Conservation (phyloP, 228 moss, liverwort and hornwort genomes). For the Sphagnum fallax region DNA sequence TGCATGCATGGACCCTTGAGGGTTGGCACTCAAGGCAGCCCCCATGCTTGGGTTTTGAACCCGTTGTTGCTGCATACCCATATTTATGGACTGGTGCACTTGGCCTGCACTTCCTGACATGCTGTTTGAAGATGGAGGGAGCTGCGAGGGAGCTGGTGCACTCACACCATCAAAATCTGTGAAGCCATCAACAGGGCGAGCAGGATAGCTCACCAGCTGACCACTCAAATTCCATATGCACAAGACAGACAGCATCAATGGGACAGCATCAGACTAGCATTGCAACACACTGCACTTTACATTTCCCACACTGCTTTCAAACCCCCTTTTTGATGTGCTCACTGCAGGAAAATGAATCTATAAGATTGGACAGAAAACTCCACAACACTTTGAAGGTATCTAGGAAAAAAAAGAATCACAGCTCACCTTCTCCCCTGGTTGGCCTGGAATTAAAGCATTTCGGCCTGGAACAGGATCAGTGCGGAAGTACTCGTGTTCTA, state of each 20-base stretch:
- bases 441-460: constrained; percentile 82
- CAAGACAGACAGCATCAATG: no score
- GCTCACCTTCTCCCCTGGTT: constrained; percentile 70
- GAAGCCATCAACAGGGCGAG: constrained; percentile 84
- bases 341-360: no score
- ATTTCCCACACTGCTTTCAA: no score
- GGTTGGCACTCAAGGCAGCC: constrained; percentile 29
- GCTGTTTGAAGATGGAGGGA: constrained; percentile 41
- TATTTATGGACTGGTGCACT: constrained; percentile 76
- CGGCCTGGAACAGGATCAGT: constrained; percentile 88
- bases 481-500: constrained; percentile 96
- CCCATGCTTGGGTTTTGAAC: constrained; percentile 27
- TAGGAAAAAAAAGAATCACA: no score
- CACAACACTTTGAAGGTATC: no score
- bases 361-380: no score
- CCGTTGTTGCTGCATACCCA: constrained; percentile 44
- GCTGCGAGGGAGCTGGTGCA: constrained; percentile 56
- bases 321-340: no score
- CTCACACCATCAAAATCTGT: constrained; percentile 91
- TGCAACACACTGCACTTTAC: no score
- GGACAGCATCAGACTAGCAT: no score
- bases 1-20: constrained; percentile 43
- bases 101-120: constrained; percentile 36
- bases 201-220: constrained; percentile 54
- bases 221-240: not conserved